Percentiles rank a stretch among this genome's conserved stretches.
phyloP scores from a whole-genome alignment of 2,329 filamentous ascomycete species.

The Cordyceps fumosorosea region DNA sequence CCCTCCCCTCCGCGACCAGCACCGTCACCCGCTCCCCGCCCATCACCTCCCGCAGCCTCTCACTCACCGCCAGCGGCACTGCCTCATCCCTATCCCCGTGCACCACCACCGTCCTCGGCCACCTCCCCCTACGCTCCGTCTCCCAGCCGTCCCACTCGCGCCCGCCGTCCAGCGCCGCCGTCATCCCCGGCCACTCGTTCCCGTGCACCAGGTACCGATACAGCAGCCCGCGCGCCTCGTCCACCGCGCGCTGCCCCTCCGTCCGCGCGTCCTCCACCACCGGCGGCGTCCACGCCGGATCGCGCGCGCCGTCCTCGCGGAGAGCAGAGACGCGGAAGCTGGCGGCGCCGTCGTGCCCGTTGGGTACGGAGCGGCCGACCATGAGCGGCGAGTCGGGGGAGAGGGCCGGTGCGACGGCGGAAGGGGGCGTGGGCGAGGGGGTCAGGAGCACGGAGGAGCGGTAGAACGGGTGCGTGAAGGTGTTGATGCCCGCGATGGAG shows the following conservation, averaged over 20 bases:
- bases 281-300: conserved; percentile 16
- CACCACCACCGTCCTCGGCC: conserved; percentile 30
- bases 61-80: conserved; percentile 24
- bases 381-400: conserved; percentile 17
- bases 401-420: conserved; percentile 20
- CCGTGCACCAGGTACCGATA: conserved; percentile 30
- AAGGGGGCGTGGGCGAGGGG: conserved; percentile 21
- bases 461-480: conserved; percentile 30
- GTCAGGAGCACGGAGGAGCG: conserved; percentile 26
- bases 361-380: conserved; percentile 17
- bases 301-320: conserved; percentile 22
- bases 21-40: conserved; percentile 22
- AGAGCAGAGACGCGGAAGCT: conserved; percentile 24
- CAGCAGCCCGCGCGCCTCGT: conserved; percentile 18
- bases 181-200: conserved; percentile 23
- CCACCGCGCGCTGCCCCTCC: neutral
- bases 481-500: conserved; percentile 29
- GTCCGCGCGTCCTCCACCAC: neutral
- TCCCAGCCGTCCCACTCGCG: conserved; percentile 23
- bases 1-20: conserved; percentile 21
- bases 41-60: conserved; percentile 21
- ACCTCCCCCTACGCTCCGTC: conserved; percentile 16
- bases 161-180: conserved; percentile 25
- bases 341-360: conserved; percentile 13
- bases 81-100: conserved; percentile 25